A percentile compares a stretch with the other conserved stretches of the same genome.
Conservation (phyloP, 805 yeast genomes). For the Wickerhamomyces subpelliculosus region DNA sequence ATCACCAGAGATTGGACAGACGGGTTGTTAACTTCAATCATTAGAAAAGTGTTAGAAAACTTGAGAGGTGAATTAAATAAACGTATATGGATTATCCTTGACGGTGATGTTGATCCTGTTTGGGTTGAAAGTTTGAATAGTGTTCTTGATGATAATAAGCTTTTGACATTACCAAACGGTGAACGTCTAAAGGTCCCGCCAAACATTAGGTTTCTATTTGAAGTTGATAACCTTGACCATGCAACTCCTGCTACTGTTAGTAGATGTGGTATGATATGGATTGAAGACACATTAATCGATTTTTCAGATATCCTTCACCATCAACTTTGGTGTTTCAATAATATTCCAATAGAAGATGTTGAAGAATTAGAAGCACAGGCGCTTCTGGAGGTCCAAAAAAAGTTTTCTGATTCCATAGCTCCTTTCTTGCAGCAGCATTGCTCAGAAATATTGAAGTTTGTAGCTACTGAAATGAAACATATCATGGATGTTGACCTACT, state of each 20-base stretch:
- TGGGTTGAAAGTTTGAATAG: constrained; percentile 92
- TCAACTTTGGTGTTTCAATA: constrained; percentile 10
- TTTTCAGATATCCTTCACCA: constrained; percentile 17
- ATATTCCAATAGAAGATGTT: neutral
- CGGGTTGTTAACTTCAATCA: constrained; percentile 66
- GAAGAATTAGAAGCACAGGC: constrained; percentile 5
- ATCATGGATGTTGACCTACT: constrained; percentile 5
- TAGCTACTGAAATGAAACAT: neutral
- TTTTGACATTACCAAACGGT: constrained; percentile 82
- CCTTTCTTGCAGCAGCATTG: neutral
- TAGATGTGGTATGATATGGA: constrained; percentile 85
- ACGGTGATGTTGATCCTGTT: constrained; percentile 89
- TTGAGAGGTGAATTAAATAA: constrained; percentile 51
- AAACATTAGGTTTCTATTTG: constrained; percentile 65
- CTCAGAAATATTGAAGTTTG: neutral
- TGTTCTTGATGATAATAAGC: constrained; percentile 80
- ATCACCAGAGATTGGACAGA: constrained; percentile 90
- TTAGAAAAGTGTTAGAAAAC: constrained; percentile 52
- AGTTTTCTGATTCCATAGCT: neutral
- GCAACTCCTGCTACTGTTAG: constrained; percentile 92
- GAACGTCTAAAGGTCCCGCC: constrained; percentile 68
- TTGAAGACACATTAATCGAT: constrained; percentile 33
- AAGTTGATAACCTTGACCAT: constrained; percentile 54
- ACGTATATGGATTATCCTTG: constrained; percentile 74
- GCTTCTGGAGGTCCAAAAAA: neutral